These are phyloP conservation scores for Pyrus hybrid DNA, from an alignment of 331 rosid species.

Conservation along the genomic window DNA sequence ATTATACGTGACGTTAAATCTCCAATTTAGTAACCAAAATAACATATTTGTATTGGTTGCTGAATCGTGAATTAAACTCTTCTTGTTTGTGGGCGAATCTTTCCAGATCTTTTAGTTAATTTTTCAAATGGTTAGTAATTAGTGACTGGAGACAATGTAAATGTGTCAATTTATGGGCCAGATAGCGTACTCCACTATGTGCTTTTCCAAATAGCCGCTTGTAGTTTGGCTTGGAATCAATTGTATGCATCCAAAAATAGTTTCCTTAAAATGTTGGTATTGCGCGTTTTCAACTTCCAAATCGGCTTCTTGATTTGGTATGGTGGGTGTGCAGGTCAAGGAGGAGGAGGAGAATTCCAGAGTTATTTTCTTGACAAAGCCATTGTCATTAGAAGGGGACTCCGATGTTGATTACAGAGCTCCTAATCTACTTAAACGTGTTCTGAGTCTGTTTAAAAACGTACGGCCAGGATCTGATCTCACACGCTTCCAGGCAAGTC, in stretches of 20 bases:
- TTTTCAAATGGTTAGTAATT: background rate
- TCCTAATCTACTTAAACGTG: constrained; percentile 56
- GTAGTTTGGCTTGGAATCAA: too few relatives aligned
- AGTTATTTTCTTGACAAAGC: constrained; percentile 39
- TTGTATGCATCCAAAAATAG: background rate
- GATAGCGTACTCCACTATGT: background rate
- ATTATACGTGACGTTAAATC: too few relatives aligned
- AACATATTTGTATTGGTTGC: too few relatives aligned
- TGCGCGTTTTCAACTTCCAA: too few relatives aligned
- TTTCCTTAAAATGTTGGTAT: background rate
- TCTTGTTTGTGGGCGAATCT: background rate
- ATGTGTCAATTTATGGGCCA: background rate
- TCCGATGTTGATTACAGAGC: constrained; percentile 23
- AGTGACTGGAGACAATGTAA: background rate
- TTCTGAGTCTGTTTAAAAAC: constrained; percentile 45
- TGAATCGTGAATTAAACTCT: background rate
- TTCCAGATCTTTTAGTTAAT: too few relatives aligned
- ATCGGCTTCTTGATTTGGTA: background rate
- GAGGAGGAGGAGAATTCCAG: constrained; percentile 12
- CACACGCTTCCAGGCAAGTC: constrained; percentile 48
- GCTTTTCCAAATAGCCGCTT: background rate
- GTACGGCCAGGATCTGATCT: constrained; percentile 76
- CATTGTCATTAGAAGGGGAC: constrained; percentile 40
- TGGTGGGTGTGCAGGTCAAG: constrained; percentile 18
- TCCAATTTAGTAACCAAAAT: too few relatives aligned